Conservation (phyloP, 164 flowering plant genomes). For the Umbellularia californica region DNA sequence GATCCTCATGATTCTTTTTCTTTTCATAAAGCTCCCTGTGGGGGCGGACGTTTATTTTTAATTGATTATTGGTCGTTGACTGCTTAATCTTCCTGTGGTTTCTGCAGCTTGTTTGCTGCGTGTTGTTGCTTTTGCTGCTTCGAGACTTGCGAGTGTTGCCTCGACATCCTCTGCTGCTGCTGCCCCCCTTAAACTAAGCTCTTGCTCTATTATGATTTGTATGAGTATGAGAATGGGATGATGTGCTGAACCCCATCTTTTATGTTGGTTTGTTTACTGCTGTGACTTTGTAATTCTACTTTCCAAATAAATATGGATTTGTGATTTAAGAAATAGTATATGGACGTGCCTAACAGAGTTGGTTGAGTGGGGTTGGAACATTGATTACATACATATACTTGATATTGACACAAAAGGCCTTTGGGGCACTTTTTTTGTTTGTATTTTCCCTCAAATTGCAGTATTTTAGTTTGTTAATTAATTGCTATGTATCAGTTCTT, state of each 20-base stretch:
- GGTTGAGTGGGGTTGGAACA: too few relatives aligned
- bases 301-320: not conserved
- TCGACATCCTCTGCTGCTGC: constrained; percentile 41
- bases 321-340: not conserved
- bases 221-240: not conserved
- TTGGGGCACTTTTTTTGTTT: too few relatives aligned
- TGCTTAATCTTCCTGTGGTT: not conserved
- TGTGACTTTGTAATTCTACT: not conserved
- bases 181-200: constrained; percentile 1
- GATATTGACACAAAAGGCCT: too few relatives aligned
- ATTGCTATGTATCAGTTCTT: too few relatives aligned
- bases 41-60: too few relatives aligned
- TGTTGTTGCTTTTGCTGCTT: constrained; percentile 56
- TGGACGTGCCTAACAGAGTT: too few relatives aligned
- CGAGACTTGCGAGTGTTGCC: constrained; percentile 55
- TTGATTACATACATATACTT: too few relatives aligned
- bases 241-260: not conserved
- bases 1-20: too few relatives aligned
- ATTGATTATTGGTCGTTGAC: not conserved
- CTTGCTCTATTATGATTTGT: not conserved
- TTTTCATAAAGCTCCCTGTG: too few relatives aligned
- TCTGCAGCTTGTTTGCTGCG: constrained; percentile 37
- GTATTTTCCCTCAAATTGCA: too few relatives aligned
- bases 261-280: not conserved
- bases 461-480: too few relatives aligned